phyloP scores from a whole-genome alignment of 331 rosid genomes.

The Pyracantha coccinea region DNA sequence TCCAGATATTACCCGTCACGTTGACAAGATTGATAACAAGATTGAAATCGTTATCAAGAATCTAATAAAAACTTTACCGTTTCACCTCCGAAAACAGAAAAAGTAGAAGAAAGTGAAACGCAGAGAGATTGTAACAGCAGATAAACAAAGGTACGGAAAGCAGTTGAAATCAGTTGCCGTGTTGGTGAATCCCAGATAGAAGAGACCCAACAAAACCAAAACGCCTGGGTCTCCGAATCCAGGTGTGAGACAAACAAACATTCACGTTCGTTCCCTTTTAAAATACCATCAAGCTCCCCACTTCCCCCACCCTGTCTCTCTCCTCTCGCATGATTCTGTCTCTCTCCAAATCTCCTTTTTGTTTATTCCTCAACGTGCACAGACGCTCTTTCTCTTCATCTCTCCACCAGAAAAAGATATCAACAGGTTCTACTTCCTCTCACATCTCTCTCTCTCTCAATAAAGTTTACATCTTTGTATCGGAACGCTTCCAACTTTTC shows the following conservation, averaged over 20 bases:
- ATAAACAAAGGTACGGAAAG: too few species aligned
- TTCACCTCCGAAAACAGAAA: too few species aligned
- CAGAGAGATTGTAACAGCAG: too few species aligned
- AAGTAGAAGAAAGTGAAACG: too few species aligned
- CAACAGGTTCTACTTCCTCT: conserved; percentile 27
- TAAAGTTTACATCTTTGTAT: background rate
- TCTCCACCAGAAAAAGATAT: background rate
- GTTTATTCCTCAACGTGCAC: conserved; percentile 25
- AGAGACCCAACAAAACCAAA: background rate
- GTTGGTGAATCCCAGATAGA: background rate
- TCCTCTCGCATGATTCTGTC: background rate
- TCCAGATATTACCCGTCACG: too few species aligned
- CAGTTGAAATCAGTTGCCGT: background rate
- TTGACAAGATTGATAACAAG: too few species aligned
- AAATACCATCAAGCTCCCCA: background rate
- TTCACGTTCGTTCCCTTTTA: too few species aligned
- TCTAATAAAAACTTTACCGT: too few species aligned
- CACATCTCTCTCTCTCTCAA: background rate
- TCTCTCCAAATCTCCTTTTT: conserved; percentile 8
- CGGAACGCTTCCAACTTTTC: background rate
- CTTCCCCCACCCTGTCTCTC: background rate
- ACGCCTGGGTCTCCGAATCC: background rate
- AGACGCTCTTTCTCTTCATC: conserved; percentile 6
- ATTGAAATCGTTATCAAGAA: too few species aligned
- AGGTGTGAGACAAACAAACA: background rate